Evolutionary conservation across 2,329 filamentous ascomycete genomes (phyloP), one percentile per base, ranked within the genome.

Genomic region (Capronia coronata): DNA sequence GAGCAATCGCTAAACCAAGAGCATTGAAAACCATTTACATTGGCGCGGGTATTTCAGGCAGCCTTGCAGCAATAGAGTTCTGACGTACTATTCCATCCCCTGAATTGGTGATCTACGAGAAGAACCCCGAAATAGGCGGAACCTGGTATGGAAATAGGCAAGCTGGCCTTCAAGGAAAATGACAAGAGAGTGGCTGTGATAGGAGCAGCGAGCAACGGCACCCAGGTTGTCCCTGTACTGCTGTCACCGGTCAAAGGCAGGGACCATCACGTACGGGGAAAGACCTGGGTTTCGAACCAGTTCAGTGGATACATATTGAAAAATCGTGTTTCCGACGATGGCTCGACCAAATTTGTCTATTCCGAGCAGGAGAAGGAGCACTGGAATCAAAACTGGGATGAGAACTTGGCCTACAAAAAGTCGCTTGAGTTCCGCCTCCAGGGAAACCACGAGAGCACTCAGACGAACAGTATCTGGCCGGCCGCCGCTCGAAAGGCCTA

Each of bases 181-280:
- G 50, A 38, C 11, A 62, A 62, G 35, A 14, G 32, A 16, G 50
- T 63, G 6, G 61, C 51, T 8, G 23, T 63, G 4, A 60, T 63
- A 35, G 57, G 61, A 2, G 57, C 54, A 34, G 61, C 49, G 3
- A 51, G 57, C 1, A 54, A 47, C 3, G 58, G 52, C 2, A 54
- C 59, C n/a, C 59, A 62, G 32, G 49, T 61, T 29, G 58, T 70
- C 11, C 67, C 68, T 0, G 64, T 63, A 0, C 64, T 70, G 16
- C 48, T 52, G 13, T 50, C 13, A 4, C 4, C 13, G 4, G 18
- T 8, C 2, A 25, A 23, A 8, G 2, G 8, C 3, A 8, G 23
- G 5, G 19, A 41, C 9, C 19, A 23, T 8, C 25, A 41, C 21
- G 25, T 41, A 21, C 51, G 29, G 27, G 42, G 1, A 54, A 44